phyloP scores from a whole-genome alignment of 495 filamentous ascomycete species.

The Aspergillus haitiensis region DNA sequence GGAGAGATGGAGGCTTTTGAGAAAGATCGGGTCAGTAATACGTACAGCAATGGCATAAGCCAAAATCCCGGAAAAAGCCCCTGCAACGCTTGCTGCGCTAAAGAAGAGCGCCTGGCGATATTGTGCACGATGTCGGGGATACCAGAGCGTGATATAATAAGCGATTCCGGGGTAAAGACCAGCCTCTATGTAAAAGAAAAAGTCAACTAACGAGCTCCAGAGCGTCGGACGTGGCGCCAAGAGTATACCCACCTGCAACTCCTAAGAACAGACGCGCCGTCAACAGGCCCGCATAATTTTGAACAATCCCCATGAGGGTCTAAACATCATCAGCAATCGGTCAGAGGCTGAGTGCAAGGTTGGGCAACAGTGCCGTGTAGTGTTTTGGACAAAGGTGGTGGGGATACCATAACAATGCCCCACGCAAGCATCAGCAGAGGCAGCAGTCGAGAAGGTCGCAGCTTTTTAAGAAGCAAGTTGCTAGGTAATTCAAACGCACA shows the following conservation, averaged over 20 bases:
- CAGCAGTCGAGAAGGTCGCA: constrained; percentile 64
- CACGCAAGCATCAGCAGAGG: constrained; percentile 63
- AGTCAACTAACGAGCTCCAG: not conserved
- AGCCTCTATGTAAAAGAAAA: constrained; percentile 23
- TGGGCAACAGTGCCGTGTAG: too few species aligned
- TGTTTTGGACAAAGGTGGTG: not conserved
- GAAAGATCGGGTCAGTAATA: not conserved
- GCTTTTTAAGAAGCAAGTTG: constrained; percentile 67
- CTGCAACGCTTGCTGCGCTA: constrained; percentile 63
- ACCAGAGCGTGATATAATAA: constrained; percentile 78
- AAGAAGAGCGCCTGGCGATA: constrained; percentile 70
- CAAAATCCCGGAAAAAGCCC: constrained; percentile 68
- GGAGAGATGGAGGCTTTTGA: not conserved
- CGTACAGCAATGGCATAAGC: constrained; percentile 62
- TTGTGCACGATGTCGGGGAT: constrained; percentile 65
- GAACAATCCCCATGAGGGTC: constrained; percentile 72
- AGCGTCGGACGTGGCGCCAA: not conserved
- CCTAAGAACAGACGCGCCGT: constrained; percentile 67
- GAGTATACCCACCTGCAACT: constrained; percentile 47
- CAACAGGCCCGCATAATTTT: constrained; percentile 61
- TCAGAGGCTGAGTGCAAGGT: too few species aligned
- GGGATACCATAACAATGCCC: constrained; percentile 49
- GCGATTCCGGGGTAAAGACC: constrained; percentile 72
- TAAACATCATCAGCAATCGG: constrained; percentile 28
- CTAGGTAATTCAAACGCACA: constrained; percentile 65